Evolutionary conservation across 2,329 filamentous ascomycete genomes (phyloP), one percentile per base, ranked within the genome.

Genomic region (Phyllosticta paracitricarpa): DNA sequence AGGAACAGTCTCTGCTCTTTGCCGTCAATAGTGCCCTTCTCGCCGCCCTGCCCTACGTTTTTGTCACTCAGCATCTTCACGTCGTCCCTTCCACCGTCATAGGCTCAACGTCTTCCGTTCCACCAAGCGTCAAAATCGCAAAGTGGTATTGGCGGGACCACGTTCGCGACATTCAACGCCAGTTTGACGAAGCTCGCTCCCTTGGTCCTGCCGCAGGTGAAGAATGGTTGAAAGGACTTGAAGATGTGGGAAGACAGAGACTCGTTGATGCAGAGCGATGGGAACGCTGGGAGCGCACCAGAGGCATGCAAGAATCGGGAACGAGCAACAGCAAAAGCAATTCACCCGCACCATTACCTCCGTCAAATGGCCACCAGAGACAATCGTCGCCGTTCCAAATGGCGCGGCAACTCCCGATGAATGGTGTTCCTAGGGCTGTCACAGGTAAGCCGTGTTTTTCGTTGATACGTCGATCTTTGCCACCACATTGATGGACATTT

Each of bases 171-270:
- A 80, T 92, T 64, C 81, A 82, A 62, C 70, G 76, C 33, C 84
- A 89, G 67, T 84, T 89, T 65, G 76, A 82, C 53, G 77, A 83
- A 4, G 88, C 86, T 59, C 83, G 84, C 66, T 74, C 77, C n/a
- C 80, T 89, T 66, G 88, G 89, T n/a, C 67, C 80, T 54, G 85
- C 86, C 52, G 83, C 86, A 10, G 81, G 82, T 3, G 87, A 90
- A 66, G 89, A 92, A 71, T 94, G 89, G 89, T 78, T 85, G 30
- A 92, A 92, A 73, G 89, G 89, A 9, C 79, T 94, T 3, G 82
- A 85, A 53, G 77, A 76, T 28, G 80, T 83, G 62, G 87, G 88
- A 9, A 83, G 82, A 66, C 79, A 84, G 62, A 75, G 79, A 56
- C 81, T 84, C 66, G 79, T 77, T 10, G 84, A 89, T 69, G 80